phyloP scores from a whole-genome alignment of 441 rosid species.

The Erysimum cheiri region DNA sequence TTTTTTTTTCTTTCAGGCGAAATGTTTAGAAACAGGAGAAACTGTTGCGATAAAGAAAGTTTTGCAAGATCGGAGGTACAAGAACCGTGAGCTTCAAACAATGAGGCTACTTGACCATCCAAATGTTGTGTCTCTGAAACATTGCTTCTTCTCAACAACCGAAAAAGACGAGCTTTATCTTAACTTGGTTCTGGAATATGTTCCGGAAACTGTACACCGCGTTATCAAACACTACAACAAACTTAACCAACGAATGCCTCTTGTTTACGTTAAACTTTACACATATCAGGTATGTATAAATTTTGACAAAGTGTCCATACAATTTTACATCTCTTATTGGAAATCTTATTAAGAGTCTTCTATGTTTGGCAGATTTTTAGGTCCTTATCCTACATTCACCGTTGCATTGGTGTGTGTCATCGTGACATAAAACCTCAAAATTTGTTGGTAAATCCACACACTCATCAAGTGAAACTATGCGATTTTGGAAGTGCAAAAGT shows the following conservation, averaged over 20 bases:
- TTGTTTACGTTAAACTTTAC: slow-evolving; percentile 89
- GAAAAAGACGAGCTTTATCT: slow-evolving; percentile 96
- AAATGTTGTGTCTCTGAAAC: slow-evolving; percentile 88
- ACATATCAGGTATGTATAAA: slow-evolving; percentile 71
- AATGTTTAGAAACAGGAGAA: slow-evolving; percentile 95
- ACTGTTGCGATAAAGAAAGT: slow-evolving; percentile 98
- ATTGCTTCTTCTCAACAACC: slow-evolving; percentile 92
- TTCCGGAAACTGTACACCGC: slow-evolving; percentile 96
- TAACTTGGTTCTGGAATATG: slow-evolving; percentile 93
- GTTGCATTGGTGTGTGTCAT: slow-evolving; percentile 88
- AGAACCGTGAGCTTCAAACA: slow-evolving; percentile 96
- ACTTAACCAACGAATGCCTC: slow-evolving; percentile 93
- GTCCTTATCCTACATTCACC: slow-evolving; percentile 85
- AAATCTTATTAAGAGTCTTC: not conserved
- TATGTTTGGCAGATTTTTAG: slow-evolving; percentile 74
- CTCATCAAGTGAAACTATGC: slow-evolving; percentile 90
- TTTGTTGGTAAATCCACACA: slow-evolving; percentile 96
- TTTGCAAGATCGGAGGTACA: slow-evolving; percentile 94
- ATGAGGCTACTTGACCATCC: slow-evolving; percentile 98
- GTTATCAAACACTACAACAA: slow-evolving; percentile 93
- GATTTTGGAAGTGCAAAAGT: slow-evolving; percentile 99
- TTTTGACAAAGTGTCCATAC: not conserved
- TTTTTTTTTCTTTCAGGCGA: slow-evolving; percentile 58
- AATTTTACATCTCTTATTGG: not conserved
- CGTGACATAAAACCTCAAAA: slow-evolving; percentile 98